Conservation (phyloP, 441 rosid genomes). For the Breynia disticha region DNA sequence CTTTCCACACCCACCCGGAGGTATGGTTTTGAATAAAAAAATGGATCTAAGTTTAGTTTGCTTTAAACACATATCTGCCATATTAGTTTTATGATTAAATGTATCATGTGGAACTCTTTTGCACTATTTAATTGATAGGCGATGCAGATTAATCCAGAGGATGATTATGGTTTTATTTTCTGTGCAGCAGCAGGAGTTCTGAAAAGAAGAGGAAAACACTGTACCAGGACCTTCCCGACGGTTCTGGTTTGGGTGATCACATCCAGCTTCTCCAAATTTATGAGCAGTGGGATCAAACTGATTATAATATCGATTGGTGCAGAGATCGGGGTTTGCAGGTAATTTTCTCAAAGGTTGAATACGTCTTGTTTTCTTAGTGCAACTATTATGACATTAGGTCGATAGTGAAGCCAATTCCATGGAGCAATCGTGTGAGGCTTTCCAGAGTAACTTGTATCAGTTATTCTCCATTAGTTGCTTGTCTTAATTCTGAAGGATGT, state of each 20-base stretch:
- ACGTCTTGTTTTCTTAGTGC: not conserved
- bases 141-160: not conserved
- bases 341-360: conserved; percentile 9
- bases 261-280: conserved; percentile 82
- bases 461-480: too few species aligned
- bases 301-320: conserved; percentile 73
- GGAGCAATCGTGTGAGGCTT: not conserved
- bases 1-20: conserved; percentile 49
- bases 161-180: not conserved
- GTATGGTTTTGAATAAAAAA: conserved; percentile 25
- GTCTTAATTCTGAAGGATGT: too few species aligned
- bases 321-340: conserved; percentile 77
- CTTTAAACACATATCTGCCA: too few species aligned
- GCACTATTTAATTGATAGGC: not conserved
- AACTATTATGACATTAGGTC: not conserved
- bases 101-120: too few species aligned
- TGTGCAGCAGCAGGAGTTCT: conserved; percentile 39
- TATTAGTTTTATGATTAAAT: too few species aligned
- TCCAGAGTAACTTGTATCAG: too few species aligned
- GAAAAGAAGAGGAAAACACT: conserved; percentile 81
- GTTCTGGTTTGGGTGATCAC: conserved; percentile 93
- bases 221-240: conserved; percentile 70
- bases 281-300: conserved; percentile 65
- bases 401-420: not conserved
- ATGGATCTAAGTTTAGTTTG: too few species aligned